Evolutionary conservation across 2,329 filamentous ascomycete species (phyloP).

Genomic region (Pyrenochaeta sp.): DNA sequence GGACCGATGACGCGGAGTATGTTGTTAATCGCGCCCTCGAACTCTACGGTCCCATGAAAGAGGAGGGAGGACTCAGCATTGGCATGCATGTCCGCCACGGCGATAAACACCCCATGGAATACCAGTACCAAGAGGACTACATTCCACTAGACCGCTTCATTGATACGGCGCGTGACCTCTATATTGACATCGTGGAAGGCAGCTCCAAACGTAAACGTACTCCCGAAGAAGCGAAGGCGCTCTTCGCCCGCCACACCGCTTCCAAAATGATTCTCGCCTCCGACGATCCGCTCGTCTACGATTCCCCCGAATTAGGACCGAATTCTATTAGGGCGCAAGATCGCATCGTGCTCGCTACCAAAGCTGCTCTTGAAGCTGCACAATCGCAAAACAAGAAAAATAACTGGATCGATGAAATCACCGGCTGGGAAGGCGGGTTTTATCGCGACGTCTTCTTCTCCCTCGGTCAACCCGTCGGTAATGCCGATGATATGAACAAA

Average conservation of each 20-base stretch:
- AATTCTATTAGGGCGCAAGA: constrained; percentile 70
- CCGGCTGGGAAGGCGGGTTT: constrained; percentile 91
- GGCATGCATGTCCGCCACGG: constrained; percentile 83
- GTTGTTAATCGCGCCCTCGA: constrained; percentile 66
- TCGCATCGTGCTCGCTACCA: constrained; percentile 77
- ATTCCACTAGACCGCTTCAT: constrained; percentile 76
- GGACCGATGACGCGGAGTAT: constrained; percentile 70
- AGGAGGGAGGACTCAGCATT: constrained; percentile 64
- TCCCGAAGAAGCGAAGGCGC: constrained; percentile 13
- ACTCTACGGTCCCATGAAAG: constrained; percentile 59
- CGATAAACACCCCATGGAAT: constrained; percentile 79
- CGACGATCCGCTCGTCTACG: constrained; percentile 80
- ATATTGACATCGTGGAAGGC: constrained; percentile 59
- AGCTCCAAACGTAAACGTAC: constrained; percentile 45
- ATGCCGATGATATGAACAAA: constrained; percentile 36
- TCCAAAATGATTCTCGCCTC: constrained; percentile 72
- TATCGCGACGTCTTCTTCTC: constrained; percentile 84
- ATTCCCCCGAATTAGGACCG: constrained; percentile 68
- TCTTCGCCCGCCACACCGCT: constrained; percentile 37
- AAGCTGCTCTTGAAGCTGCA: constrained; percentile 57
- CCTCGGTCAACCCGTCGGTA: constrained; percentile 61
- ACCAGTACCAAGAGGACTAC: constrained; percentile 79
- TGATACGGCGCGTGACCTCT: constrained; percentile 62
- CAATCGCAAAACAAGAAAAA: constrained; percentile 43
- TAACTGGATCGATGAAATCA: constrained; percentile 74